Conservation (phyloP, 2,329 filamentous ascomycete genomes). For the Aspergillus japonicus region DNA sequence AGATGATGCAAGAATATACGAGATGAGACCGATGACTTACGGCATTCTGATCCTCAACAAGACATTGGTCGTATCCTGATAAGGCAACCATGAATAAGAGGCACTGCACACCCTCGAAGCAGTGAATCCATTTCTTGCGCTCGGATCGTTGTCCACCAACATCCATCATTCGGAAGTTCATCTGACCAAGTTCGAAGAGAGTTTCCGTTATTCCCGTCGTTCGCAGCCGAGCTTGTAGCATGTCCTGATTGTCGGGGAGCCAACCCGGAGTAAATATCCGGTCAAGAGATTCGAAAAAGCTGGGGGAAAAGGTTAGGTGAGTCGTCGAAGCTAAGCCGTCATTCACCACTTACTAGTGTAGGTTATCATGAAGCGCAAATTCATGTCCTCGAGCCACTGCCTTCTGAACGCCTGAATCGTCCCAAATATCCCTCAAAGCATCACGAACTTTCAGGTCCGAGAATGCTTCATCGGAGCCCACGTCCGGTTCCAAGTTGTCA, state of each 20-base stretch:
- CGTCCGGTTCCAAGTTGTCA: conserved; percentile 71
- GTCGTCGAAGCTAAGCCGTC: neutral
- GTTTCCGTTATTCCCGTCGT: conserved; percentile 97
- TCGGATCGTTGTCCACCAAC: conserved; percentile 90
- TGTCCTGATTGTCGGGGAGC: conserved; percentile 89
- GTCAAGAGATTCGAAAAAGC: conserved; percentile 79
- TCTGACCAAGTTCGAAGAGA: conserved; percentile 83
- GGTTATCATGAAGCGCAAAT: conserved; percentile 92
- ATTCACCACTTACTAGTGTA: conserved; percentile 71
- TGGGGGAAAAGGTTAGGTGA: conserved; percentile 38
- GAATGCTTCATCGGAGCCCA: conserved; percentile 77
- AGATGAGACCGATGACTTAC: conserved; percentile 55
- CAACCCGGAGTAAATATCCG: conserved; percentile 74
- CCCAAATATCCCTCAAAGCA: conserved; percentile 82
- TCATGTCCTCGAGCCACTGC: conserved; percentile 95
- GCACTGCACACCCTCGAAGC: conserved; percentile 91
- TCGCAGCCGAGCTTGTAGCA: conserved; percentile 82
- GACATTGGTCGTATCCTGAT: conserved; percentile 92
- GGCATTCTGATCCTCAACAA: conserved; percentile 94
- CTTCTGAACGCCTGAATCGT: conserved; percentile 75
- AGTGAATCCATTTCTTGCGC: conserved; percentile 97
- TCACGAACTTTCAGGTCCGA: conserved; percentile 61
- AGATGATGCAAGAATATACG: conserved; percentile 7
- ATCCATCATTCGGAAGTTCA: conserved; percentile 97
- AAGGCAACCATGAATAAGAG: conserved; percentile 92